These are phyloP conservation scores for Mychonastes homosphaera DNA, from an alignment of 139 green algal species.

Conservation along the genomic window DNA sequence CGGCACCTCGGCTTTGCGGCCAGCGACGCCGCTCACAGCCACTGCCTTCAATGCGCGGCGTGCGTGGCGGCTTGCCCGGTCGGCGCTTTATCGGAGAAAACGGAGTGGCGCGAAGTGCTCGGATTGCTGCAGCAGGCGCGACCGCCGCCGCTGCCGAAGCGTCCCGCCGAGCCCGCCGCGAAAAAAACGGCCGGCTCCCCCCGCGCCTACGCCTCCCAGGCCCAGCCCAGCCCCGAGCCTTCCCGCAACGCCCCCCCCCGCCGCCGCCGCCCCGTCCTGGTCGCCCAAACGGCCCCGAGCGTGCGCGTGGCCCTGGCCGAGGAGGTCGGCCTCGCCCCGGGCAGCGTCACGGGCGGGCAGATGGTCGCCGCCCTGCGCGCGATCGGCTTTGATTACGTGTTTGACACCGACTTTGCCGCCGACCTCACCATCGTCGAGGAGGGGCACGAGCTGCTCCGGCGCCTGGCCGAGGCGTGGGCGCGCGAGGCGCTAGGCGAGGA, in stretches of 20 bases:
- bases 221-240: too few species aligned
- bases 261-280: constrained; percentile 19
- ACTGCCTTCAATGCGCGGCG: constrained; percentile 38
- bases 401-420: constrained; percentile 43
- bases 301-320: constrained; percentile 50
- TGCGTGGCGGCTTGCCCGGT: constrained; percentile 36
- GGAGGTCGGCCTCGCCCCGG: constrained; percentile 34
- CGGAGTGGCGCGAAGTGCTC: constrained; percentile 33
- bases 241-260: too few species aligned
- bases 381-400: constrained; percentile 62
- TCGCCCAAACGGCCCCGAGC: constrained; percentile 40
- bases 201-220: too few species aligned
- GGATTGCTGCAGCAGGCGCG: constrained; percentile 28
- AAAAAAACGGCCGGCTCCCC: too few species aligned
- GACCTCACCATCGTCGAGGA: constrained; percentile 74
- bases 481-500: constrained; percentile 2
- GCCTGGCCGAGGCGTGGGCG: constrained; percentile 13
- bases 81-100: constrained; percentile 29
- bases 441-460: constrained; percentile 21
- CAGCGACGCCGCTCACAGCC: background rate
- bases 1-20: constrained; percentile 25
- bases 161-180: too few species aligned
- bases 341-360: constrained; percentile 24
- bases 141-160: too few species aligned
- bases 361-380: constrained; percentile 35